A percentile compares a stretch with the other conserved stretches of the same genome.
Conservation (phyloP, 345 rosid genomes). For the Lagerstroemia speciosa region DNA sequence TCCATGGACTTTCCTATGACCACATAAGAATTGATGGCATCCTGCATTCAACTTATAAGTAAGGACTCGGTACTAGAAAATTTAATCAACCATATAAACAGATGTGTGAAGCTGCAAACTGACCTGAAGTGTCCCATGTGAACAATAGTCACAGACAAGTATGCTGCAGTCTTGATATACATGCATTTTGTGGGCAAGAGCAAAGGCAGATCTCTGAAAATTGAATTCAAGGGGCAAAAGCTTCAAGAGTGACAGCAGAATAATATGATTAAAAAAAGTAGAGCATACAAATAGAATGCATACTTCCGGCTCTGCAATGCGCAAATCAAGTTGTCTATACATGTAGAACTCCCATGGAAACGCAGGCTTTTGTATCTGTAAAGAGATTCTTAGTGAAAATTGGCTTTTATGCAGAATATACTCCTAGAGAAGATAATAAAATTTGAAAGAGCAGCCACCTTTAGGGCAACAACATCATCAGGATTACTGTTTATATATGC, state of each 20-base stretch:
- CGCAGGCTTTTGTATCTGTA: slow-evolving; percentile 87
- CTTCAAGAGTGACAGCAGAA: neutral
- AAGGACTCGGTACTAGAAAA: neutral
- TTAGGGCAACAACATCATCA: slow-evolving; percentile 75
- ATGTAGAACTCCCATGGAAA: slow-evolving; percentile 96
- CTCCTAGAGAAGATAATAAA: neutral
- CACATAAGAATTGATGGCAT: slow-evolving; percentile 72
- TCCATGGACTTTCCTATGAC: slow-evolving; percentile 79
- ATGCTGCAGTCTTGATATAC: slow-evolving; percentile 68
- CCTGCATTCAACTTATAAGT: slow-evolving; percentile 35
- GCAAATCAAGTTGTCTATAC: slow-evolving; percentile 85
- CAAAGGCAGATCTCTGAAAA: slow-evolving; percentile 75
- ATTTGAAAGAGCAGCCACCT: slow-evolving; percentile 31
- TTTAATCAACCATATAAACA: neutral
- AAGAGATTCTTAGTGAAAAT: slow-evolving; percentile 6
- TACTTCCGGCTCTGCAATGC: slow-evolving; percentile 59
- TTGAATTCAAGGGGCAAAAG: slow-evolving; percentile 8
- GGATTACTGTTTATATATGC: slow-evolving; percentile 56
- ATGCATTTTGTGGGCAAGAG: slow-evolving; percentile 66
- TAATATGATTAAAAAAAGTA: slow-evolving; percentile 2
- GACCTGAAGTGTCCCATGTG: slow-evolving; percentile 91
- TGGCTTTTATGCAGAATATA: neutral
- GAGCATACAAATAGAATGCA: slow-evolving; percentile 14
- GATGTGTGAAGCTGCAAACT: slow-evolving; percentile 7
- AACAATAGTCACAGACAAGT: slow-evolving; percentile 67